Conservation (phyloP, 805 yeast species). For the Candida lessepsii region DNA sequence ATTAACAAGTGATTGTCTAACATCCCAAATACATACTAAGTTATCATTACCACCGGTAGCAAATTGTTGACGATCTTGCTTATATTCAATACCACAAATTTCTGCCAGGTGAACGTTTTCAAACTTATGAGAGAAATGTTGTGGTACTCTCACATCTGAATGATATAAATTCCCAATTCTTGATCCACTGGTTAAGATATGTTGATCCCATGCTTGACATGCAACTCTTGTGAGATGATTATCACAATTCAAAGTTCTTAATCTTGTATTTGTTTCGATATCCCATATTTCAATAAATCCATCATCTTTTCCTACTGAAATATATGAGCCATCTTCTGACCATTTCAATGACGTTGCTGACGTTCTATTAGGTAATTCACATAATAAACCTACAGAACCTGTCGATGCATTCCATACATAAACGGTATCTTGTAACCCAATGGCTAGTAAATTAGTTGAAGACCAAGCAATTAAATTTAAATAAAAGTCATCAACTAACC, state of each 20-base stretch:
- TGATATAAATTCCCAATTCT: conserved; percentile 80
- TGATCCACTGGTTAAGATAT: conserved; percentile 82
- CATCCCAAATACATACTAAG: conserved; percentile 90
- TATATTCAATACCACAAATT: conserved; percentile 88
- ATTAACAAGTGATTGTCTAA: conserved; percentile 39
- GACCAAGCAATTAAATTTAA: conserved; percentile 89
- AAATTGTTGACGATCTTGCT: conserved; percentile 77
- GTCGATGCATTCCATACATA: conserved; percentile 90
- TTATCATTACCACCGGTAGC: conserved; percentile 96
- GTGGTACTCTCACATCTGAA: conserved; percentile 84
- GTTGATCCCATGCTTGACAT: conserved; percentile 81
- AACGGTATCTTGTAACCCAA: conserved; percentile 79
- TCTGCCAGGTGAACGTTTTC: conserved; percentile 68
- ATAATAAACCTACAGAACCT: conserved; percentile 70
- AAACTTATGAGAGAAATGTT: conserved; percentile 65
- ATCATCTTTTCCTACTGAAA: conserved; percentile 79
- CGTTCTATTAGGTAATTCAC: conserved; percentile 50
- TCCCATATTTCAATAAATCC: conserved; percentile 95
- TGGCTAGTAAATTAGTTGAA: conserved; percentile 72
- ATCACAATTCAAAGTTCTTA: conserved; percentile 75
- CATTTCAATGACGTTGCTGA: conserved; percentile 74
- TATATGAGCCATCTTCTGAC: conserved; percentile 87
- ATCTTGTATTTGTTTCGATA: conserved; percentile 66
- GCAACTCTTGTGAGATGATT: conserved; percentile 70
- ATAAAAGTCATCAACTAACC: conserved; percentile 88